phyloP scores from a whole-genome alignment of 139 green algal species.

The Deuterostichococcus epilithicus region DNA sequence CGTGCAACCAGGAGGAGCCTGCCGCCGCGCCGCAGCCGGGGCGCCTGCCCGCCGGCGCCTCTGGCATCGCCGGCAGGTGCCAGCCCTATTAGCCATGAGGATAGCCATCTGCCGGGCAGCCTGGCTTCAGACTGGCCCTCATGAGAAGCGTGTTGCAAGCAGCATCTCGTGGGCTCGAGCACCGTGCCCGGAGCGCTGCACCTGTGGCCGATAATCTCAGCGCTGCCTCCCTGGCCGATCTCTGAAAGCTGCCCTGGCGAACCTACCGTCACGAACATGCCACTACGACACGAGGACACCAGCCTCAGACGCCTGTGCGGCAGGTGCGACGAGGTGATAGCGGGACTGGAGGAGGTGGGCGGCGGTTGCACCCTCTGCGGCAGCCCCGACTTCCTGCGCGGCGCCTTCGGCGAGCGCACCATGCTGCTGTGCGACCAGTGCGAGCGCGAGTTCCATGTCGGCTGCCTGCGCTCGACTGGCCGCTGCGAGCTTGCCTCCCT shows the following conservation, averaged over 20 bases:
- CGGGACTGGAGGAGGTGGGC: constrained; percentile 36
- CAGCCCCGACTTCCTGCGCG: constrained; percentile 58
- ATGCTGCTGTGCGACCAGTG: constrained; percentile 95
- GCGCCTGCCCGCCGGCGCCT: neutral
- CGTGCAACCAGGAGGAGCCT: constrained; percentile 7
- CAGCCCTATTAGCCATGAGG: too few species aligned
- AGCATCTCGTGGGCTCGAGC: too few species aligned
- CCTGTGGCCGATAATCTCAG: too few species aligned
- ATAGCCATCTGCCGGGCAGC: too few species aligned
- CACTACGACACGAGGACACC: neutral
- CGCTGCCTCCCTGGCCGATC: too few species aligned
- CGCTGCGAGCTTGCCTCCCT: constrained; percentile 45
- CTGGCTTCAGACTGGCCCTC: too few species aligned
- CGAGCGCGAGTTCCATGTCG: constrained; percentile 94
- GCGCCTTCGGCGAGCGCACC: constrained; percentile 76
- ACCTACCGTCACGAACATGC: too few species aligned
- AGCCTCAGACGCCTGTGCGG: neutral
- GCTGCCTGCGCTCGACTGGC: constrained; percentile 51
- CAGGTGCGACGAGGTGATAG: constrained; percentile 22
- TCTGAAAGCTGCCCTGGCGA: too few species aligned
- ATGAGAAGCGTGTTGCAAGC: too few species aligned
- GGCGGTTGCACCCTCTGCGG: constrained; percentile 84
- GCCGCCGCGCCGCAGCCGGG: neutral
- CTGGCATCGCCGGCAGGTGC: neutral
- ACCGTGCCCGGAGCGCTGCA: too few species aligned